A percentile compares a stretch with the other conserved stretches of the same genome.
Conservation (phyloP, 345 rosid genomes). For the Eucalyptus rudis region DNA sequence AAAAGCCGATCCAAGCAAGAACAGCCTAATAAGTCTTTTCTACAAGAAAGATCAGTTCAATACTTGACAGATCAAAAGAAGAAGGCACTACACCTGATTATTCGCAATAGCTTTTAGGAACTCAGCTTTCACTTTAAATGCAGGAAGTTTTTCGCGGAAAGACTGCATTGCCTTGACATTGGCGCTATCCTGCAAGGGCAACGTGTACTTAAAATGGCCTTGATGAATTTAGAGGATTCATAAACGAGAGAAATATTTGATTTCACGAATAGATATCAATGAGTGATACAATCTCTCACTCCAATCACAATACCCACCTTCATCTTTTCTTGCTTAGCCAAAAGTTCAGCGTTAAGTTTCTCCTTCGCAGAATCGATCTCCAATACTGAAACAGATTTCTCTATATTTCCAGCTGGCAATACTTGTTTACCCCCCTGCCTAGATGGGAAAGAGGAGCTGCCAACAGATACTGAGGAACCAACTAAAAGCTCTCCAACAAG, state of each 20-base stretch:
- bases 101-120: slow-evolving; percentile 67
- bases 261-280: not conserved
- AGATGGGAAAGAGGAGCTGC: slow-evolving; percentile 17
- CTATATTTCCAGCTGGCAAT: slow-evolving; percentile 9
- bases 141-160: slow-evolving; percentile 84
- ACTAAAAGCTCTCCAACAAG: slow-evolving; percentile 71
- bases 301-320: slow-evolving; percentile 19
- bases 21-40: not conserved
- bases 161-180: slow-evolving; percentile 47
- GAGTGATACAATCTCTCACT: not conserved
- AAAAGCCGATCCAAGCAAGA: not conserved
- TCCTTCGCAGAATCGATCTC: slow-evolving; percentile 34
- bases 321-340: slow-evolving; percentile 62
- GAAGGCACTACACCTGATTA: slow-evolving; percentile 52
- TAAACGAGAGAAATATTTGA: not conserved
- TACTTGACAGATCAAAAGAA: not conserved
- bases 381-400: slow-evolving; percentile 14
- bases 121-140: slow-evolving; percentile 61
- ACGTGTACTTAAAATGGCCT: not conserved
- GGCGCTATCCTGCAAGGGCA: slow-evolving; percentile 30
- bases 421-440: slow-evolving; percentile 16
- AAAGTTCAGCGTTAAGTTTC: slow-evolving; percentile 48
- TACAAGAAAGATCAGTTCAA: not conserved
- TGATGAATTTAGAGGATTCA: not conserved
- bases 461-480: slow-evolving; percentile 25